Conservation (phyloP, 1,284 basidiomycete genomes). For the Vanrija humicola region DNA sequence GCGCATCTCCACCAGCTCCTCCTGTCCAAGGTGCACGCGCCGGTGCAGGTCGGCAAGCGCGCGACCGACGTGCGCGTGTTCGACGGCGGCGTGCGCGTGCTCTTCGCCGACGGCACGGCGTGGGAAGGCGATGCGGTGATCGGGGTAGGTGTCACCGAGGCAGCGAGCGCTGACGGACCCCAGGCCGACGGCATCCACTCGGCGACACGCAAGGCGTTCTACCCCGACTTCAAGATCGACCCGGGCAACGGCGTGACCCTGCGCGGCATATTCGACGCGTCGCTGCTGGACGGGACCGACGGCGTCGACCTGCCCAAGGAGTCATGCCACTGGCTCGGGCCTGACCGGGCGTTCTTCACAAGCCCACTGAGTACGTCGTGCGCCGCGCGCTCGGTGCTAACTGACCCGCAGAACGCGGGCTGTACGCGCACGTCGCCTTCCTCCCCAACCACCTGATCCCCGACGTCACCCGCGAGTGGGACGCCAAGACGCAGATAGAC, state of each 20-base stretch:
- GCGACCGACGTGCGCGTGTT: neutral
- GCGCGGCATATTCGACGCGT: slow-evolving; percentile 6
- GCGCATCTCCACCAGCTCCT: slow-evolving; percentile 15
- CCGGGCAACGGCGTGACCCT: slow-evolving; percentile 7
- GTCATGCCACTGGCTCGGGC: slow-evolving; percentile 15
- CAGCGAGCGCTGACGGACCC: neutral
- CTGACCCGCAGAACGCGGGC: slow-evolving; percentile 1
- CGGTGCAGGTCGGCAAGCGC: slow-evolving; percentile 7
- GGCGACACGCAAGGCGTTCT: slow-evolving; percentile 1
- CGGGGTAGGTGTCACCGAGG: neutral
- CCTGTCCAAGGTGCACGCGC: neutral
- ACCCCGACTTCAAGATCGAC: slow-evolving; percentile 10
- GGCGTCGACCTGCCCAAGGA: slow-evolving; percentile 7
- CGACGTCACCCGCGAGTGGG: neutral
- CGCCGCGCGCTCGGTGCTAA: neutral
- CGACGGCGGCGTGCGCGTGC: neutral
- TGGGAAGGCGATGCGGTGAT: slow-evolving; percentile 11
- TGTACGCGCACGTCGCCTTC: slow-evolving; percentile 4
- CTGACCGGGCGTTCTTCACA: slow-evolving; percentile 12
- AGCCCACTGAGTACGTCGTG: slow-evolving; percentile 9
- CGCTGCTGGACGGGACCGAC: slow-evolving; percentile 2
- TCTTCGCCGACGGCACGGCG: slow-evolving; percentile 9
- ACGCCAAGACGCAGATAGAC: neutral
- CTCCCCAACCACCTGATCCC: slow-evolving; percentile 2
- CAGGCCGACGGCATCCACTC: slow-evolving; percentile 13